Base-by-base conservation (phyloP, 805 yeast species). In the Cyberlindnera nakhonratchasimensis region DNA sequence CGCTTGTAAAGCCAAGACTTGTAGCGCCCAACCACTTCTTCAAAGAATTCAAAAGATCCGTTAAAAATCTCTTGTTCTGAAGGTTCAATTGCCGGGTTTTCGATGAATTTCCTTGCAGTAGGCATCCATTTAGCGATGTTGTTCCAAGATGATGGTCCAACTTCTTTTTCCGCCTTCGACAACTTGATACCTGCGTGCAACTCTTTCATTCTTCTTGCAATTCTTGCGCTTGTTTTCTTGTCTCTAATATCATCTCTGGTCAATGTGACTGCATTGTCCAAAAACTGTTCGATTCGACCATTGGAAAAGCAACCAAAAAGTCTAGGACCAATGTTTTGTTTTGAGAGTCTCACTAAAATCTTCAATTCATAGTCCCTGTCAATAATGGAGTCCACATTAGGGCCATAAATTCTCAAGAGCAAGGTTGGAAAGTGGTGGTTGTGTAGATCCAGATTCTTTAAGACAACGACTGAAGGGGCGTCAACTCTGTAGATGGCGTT, bases 131-230 rank as follows among this genome's bases (percentile, higher is more conserved):
- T 83, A 40, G 70, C 70, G 48, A 89, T 78, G 43, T 79, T 71
- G 28, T 59, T 61, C 91, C 96, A 89, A 8, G 77, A 73, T 37
- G 71, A 69, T 0, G 98, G 86, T 1, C 93, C 85, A 12, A 59
- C 59, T 6, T 59, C 61, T 33, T 70, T 66, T 54, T 89, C 96
- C 3, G 65, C 66, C 3, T 64, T 60, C 18, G 77, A 73, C 39
- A 93, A 66, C 12, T 77, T 79, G 17, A 93, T 80, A 55, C 91
- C 90, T 43, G 72, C 72, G 59, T 93, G 99, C 42, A 93, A 71
- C 53, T 93, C 97, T 57, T 90, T 83, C 98, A 93, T 93, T 69
- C 99, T 82, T 69, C 96, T 80, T 12, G 96, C 97, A 50, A 93
- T 82, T 70, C 86, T 84, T 50, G 82, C 80, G 36, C 89, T 79